These are phyloP conservation scores for Xerocomellus intermedius DNA, from an alignment of 768 basidiomycete genomes.

Conservation along the genomic window DNA sequence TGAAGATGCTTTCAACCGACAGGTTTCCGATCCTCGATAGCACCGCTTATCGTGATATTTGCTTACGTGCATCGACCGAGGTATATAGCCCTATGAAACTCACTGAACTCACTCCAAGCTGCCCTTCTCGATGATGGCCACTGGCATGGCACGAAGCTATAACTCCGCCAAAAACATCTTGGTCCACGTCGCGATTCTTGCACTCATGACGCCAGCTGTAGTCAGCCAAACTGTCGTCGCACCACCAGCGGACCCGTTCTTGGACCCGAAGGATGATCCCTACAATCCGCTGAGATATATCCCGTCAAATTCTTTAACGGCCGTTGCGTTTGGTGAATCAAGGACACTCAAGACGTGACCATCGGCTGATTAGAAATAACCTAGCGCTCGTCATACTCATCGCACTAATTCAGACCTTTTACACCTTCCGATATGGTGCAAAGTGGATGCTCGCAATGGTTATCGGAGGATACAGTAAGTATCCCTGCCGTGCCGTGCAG, in stretches of 20 bases:
- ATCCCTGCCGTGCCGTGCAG: background rate
- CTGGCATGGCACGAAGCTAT: constrained; percentile 7
- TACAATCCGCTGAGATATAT: constrained; percentile 58
- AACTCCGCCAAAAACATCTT: background rate
- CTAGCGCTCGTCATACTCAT: constrained; percentile 36
- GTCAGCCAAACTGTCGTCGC: background rate
- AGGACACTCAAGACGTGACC: background rate
- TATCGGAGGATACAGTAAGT: constrained; percentile 57
- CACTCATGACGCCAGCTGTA: background rate
- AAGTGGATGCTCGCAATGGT: constrained; percentile 62
- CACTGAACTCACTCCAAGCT: background rate
- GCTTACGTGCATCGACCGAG: background rate
- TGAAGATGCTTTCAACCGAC: too few relatives aligned
- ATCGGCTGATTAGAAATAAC: background rate
- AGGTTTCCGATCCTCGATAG: too few relatives aligned
- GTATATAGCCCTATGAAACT: background rate
- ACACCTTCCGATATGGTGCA: constrained; percentile 44
- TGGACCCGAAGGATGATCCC: constrained; percentile 50
- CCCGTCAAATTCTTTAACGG: constrained; percentile 50
- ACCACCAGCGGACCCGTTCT: constrained; percentile 9
- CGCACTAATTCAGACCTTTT: constrained; percentile 44
- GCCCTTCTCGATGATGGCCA: background rate
- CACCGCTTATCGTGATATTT: too few relatives aligned
- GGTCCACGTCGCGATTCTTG: background rate
- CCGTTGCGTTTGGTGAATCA: constrained; percentile 45